Percentiles rank a stretch among this genome's conserved stretches.
Evolutionary conservation across 495 filamentous ascomycete genomes (phyloP).

Genomic region (Hapsidospora chrysogenum): DNA sequence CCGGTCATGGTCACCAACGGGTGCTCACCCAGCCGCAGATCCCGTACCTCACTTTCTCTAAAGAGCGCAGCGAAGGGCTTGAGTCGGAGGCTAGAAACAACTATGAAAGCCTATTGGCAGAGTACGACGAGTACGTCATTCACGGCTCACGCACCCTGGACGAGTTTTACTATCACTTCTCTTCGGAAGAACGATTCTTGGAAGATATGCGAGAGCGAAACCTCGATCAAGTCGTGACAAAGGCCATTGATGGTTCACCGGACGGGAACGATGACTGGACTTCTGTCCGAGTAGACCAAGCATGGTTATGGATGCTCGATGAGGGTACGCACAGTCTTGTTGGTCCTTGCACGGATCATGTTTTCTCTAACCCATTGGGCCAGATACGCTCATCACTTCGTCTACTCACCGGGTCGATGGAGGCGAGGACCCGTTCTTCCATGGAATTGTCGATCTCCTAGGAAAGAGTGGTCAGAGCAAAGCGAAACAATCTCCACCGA

Average conservation of each 20-base stretch:
- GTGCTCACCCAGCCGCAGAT: no score
- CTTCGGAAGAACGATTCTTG: not conserved
- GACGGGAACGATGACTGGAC: not conserved
- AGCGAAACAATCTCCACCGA: not conserved
- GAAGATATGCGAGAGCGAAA: not conserved
- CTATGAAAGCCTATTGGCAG: not conserved
- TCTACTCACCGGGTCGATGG: not conserved
- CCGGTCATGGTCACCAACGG: no score
- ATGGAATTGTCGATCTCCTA: not conserved
- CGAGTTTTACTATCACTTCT: not conserved
- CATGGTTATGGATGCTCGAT: not conserved
- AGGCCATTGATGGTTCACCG: not conserved
- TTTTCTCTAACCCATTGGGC: no score
- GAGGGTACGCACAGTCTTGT: no score
- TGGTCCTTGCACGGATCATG: no score
- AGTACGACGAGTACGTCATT: not conserved
- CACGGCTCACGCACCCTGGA: not conserved
- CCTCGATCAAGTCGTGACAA: not conserved
- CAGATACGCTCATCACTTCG: not conserved
- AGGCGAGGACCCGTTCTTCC: not conserved
- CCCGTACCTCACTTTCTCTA: not conserved
- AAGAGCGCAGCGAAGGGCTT: not conserved
- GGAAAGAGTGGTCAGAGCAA: not conserved
- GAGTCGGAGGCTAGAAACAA: not conserved
- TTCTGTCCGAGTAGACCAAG: not conserved